These are phyloP conservation scores for Glutinoglossum americanum DNA, from an alignment of 495 filamentous ascomycete genomes.

Conservation along the genomic window DNA sequence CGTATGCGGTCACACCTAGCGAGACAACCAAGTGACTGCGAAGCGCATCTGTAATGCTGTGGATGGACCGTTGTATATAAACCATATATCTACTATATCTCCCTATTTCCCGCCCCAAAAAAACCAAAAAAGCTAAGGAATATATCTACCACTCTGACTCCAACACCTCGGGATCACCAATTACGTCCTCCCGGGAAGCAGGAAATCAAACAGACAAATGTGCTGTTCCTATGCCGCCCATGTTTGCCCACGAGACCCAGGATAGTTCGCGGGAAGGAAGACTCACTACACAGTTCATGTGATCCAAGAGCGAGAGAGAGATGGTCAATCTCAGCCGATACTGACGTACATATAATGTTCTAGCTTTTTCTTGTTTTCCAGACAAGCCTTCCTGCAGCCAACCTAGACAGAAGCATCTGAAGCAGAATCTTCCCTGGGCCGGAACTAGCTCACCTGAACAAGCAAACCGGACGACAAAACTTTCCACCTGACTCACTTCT, in stretches of 20 bases:
- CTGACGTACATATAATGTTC: neutral
- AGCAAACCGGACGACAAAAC: no score
- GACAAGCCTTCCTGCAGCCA: no score
- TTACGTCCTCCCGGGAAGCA: neutral
- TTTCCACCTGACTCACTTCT: no score
- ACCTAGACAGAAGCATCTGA: no score
- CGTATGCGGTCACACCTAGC: slow-evolving; percentile 37
- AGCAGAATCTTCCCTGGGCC: no score
- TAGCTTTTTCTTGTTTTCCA: neutral
- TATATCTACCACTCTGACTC: neutral
- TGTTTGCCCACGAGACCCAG: neutral
- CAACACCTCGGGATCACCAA: neutral
- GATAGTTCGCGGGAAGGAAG: neutral
- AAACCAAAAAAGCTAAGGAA: neutral
- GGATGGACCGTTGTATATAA: neutral
- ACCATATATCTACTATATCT: neutral
- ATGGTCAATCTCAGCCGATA: neutral
- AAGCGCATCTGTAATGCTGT: neutral
- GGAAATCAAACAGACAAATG: neutral
- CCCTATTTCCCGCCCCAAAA: neutral
- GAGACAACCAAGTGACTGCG: neutral
- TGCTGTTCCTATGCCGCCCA: neutral
- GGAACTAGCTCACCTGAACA: no score
- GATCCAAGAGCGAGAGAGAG: neutral
- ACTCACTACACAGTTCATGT: neutral